Base-by-base conservation (phyloP, 805 yeast species). In the Wickerhamomyces canadensis region DNA sequence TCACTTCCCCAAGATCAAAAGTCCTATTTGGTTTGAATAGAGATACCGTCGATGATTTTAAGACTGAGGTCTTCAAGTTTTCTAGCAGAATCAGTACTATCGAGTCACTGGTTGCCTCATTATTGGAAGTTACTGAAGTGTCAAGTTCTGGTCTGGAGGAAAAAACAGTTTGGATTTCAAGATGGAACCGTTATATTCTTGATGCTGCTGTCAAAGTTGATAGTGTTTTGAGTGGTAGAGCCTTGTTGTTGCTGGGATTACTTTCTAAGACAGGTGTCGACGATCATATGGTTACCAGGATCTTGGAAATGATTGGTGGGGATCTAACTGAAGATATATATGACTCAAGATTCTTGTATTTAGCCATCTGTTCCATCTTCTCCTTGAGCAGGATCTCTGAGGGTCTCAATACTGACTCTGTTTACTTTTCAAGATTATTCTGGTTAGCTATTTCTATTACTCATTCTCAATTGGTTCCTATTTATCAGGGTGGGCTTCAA, bases 1-100 rank as follows among this genome's bases (percentile, higher is more conserved):
- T 67, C 33, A 61, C 68, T 35, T 76, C 81, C n/a, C 84, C 80
- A 34, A 67, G 86, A 49, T 76, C 78, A 13, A 77, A 74, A 45
- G 70, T 81, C 68, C 61, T 84, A 39, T 81, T 81, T 60, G 91
- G 91, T 0, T 64, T 82, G 43, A 78, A 77, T 6, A 73, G 84
- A 52, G 75, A 71, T 23, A 68, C 61, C 21, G 60, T 68, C 16
- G 61, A 67, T 25, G 48, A 58, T 13, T 46, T 60, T 31, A 51
- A 54, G 19, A 53, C 62, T 12, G 68, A 58, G 35, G 49, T 62
- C 1, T 54, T 65, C 4, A 62, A 65, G 16, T 62, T 67, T 49
- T 50, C 63, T 3, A 55, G 58, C 19, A 65, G 66, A 44, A 61
- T 65, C 33, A 59, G 53, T 19, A 58, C 66, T 19, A 68, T 83